These are phyloP conservation scores for Flaveria trinervia DNA, from an alignment of 129 eudicot species.

Conservation along the genomic window DNA sequence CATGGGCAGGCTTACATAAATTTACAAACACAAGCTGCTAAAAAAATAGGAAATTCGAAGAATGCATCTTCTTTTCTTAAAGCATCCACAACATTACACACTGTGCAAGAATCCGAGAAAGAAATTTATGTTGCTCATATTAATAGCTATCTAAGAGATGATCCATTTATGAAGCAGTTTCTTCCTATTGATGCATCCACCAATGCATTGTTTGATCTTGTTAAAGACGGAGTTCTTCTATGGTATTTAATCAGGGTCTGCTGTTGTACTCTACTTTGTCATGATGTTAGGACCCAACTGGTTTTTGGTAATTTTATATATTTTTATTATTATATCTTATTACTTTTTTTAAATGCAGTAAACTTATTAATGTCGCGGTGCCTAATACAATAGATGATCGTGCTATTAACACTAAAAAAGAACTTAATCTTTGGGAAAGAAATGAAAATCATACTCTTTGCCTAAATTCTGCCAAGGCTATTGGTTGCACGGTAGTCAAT, in stretches of 20 bases:
- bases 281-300: constrained; percentile 8
- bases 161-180: constrained; percentile 84
- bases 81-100: constrained; percentile 77
- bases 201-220: constrained; percentile 81
- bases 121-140: constrained; percentile 91
- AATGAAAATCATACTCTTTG: constrained; percentile 97
- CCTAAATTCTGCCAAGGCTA: constrained; percentile 98
- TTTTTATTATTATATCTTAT: constrained; percentile 8
- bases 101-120: constrained; percentile 77
- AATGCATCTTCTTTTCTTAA: constrained; percentile 67
- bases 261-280: constrained; percentile 30
- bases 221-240: constrained; percentile 93
- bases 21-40: constrained; percentile 68
- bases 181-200: constrained; percentile 82
- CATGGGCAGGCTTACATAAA: constrained; percentile 65
- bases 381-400: constrained; percentile 93
- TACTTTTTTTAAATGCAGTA: constrained; percentile 55
- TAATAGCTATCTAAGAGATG: constrained; percentile 91
- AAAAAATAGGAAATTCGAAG: constrained; percentile 59
- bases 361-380: constrained; percentile 94
- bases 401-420: constrained; percentile 85
- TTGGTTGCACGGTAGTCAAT: constrained; percentile 95
- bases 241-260: constrained; percentile 63
- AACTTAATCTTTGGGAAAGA: constrained; percentile 95
- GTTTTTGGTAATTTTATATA: constrained; percentile 29